phyloP scores from a whole-genome alignment of 495 filamentous ascomycete genomes.

The Penicillium tannophilum region DNA sequence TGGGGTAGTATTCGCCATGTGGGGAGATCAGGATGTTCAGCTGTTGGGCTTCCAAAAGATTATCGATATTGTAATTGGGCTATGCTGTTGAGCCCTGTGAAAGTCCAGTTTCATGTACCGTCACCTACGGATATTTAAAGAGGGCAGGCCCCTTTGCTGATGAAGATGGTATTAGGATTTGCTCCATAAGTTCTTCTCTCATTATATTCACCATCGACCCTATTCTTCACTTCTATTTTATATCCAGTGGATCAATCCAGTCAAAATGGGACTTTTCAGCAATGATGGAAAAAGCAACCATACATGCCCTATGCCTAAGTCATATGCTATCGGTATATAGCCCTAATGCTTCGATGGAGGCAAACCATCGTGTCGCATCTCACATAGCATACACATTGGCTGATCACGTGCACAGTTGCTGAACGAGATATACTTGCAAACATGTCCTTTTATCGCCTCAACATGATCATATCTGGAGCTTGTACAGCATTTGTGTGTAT shows the following conservation, averaged over 20 bases:
- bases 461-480: slow-evolving; percentile 30
- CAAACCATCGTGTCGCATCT: no score
- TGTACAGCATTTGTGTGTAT: slow-evolving; percentile 24
- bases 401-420: background rate
- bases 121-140: background rate
- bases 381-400: background rate
- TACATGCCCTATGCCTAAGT: slow-evolving; percentile 8
- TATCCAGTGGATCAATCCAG: background rate
- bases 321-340: background rate
- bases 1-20: background rate
- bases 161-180: no score
- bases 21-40: background rate
- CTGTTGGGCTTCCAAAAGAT: no score
- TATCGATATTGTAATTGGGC: background rate
- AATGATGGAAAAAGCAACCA: slow-evolving; percentile 1
- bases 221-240: no score
- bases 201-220: no score
- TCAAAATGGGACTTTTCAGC: slow-evolving; percentile 5
- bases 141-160: no score
- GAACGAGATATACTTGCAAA: background rate
- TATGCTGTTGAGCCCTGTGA: background rate
- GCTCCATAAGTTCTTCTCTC: no score
- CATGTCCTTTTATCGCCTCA: slow-evolving; percentile 26
- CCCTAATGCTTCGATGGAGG: background rate
- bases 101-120: background rate